Conservation (phyloP, 1,284 basidiomycete species). For the Ustilago curta region DNA sequence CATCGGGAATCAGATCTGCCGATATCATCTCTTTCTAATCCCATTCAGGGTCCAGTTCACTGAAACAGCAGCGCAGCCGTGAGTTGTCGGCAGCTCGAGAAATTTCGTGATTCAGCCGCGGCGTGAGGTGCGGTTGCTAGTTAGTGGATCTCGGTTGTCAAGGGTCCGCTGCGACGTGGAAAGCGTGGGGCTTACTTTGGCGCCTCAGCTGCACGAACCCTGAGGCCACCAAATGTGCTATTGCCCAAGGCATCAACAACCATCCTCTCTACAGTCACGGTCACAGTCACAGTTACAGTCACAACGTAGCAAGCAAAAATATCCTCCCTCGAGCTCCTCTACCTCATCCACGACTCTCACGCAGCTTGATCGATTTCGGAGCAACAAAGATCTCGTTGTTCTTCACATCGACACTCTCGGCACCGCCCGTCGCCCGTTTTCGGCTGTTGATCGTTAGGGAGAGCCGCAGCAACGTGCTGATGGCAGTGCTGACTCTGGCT, state of each 20-base stretch:
- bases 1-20: too few species aligned
- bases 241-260: too few species aligned
- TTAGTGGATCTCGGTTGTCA: neutral
- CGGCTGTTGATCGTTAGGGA: neutral
- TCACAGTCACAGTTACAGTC: neutral
- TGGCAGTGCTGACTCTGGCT: neutral
- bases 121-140: slow-evolving; percentile 6
- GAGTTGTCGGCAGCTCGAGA: neutral
- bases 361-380: neutral
- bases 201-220: slow-evolving; percentile 16
- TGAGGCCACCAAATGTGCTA: neutral
- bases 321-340: too few species aligned
- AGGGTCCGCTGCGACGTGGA: slow-evolving; percentile 9
- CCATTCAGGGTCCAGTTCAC: too few species aligned
- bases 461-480: neutral
- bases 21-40: too few species aligned
- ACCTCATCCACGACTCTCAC: too few species aligned
- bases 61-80: too few species aligned
- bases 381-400: neutral
- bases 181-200: neutral
- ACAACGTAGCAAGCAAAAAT: too few species aligned
- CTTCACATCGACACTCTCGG: neutral
- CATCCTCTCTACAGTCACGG: neutral
- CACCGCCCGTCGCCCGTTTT: neutral
- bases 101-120: slow-evolving; percentile 22